Conservation (phyloP, 768 basidiomycete species). For the Leccinellum rugosiceps region DNA sequence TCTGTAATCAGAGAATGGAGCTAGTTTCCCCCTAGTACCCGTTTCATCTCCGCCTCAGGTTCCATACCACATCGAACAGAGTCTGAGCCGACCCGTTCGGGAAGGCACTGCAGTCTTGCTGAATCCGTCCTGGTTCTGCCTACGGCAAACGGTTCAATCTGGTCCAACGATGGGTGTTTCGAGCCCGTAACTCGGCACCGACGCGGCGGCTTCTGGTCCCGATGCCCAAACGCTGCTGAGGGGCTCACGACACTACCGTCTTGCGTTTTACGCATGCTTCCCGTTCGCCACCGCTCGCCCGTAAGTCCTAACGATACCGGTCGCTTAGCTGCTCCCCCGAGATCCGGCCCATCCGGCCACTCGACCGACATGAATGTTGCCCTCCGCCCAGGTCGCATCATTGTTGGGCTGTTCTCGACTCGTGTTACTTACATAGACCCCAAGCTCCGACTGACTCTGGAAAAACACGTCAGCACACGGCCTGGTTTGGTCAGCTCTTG, state of each 20-base stretch:
- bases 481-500: not conserved
- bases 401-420: constrained; percentile 14
- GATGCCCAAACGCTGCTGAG: not conserved
- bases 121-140: constrained; percentile 25
- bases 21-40: constrained; percentile 1
- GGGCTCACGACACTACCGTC: not conserved
- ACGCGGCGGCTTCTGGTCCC: constrained; percentile 12
- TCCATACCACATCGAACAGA: not conserved
- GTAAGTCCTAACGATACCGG: not conserved
- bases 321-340: constrained; percentile 1
- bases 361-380: not conserved
- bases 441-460: constrained; percentile 17
- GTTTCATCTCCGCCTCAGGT: constrained; percentile 32
- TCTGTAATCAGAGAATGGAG: constrained; percentile 21
- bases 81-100: constrained; percentile 13
- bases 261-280: not conserved
- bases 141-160: constrained; percentile 17
- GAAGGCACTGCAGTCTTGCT: constrained; percentile 16
- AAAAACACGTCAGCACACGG: not conserved
- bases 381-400: constrained; percentile 32
- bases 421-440: not conserved
- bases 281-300: not conserved
- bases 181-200: constrained; percentile 19
- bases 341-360: constrained; percentile 1
- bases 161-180: not conserved